Conservation (phyloP, 2,329 filamentous ascomycete species). For the Paecilomyces sp. region DNA sequence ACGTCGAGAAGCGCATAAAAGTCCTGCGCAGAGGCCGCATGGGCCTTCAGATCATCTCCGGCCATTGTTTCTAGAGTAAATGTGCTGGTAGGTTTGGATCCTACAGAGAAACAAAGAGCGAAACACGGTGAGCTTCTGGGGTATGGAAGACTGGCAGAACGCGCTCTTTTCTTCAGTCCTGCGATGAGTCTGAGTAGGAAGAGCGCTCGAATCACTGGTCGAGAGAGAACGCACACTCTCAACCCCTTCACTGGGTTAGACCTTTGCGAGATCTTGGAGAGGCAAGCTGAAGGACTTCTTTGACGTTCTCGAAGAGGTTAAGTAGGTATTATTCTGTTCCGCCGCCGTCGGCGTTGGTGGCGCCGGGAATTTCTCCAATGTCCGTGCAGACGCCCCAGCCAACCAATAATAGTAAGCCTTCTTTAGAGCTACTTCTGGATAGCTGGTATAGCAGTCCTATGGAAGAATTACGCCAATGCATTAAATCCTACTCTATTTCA, state of each 20-base stretch:
- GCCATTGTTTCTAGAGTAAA: constrained; percentile 16
- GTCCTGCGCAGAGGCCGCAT: constrained; percentile 58
- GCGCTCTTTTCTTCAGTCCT: neutral
- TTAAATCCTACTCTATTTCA: too few species aligned
- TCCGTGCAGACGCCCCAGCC: neutral
- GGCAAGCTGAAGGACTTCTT: neutral
- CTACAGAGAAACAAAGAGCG: neutral
- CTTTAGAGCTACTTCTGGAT: neutral
- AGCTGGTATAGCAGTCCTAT: too few species aligned
- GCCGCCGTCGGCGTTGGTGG: neutral
- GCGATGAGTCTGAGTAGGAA: neutral
- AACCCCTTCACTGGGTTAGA: neutral
- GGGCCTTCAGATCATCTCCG: constrained; percentile 45
- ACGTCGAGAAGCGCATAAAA: constrained; percentile 72
- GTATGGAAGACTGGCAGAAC: neutral
- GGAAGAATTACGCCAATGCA: too few species aligned
- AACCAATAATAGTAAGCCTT: neutral
- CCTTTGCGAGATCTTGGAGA: neutral
- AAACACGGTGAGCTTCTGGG: neutral
- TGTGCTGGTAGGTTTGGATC: neutral
- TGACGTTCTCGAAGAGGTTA: neutral
- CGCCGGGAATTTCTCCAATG: neutral
- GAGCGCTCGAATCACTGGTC: neutral
- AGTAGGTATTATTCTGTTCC: neutral
- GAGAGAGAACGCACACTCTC: neutral